Evolutionary conservation across 2,329 filamentous ascomycete species (phyloP).

Genomic region (Calonectria pseudoreteaudii): DNA sequence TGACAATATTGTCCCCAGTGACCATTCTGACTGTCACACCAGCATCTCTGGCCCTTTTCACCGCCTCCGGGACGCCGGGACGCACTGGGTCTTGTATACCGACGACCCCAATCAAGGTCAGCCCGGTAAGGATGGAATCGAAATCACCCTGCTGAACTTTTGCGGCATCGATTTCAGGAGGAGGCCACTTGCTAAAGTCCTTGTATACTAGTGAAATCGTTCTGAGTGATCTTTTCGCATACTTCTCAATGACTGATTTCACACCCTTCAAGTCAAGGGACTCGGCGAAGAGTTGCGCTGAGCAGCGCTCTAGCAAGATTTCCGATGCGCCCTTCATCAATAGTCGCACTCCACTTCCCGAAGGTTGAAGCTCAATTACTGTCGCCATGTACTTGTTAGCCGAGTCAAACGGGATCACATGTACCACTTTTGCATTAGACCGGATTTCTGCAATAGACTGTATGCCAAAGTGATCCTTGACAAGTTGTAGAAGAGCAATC

Average conservation of each 20-base stretch:
- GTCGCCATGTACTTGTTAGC: constrained; percentile 66
- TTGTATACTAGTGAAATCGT: constrained; percentile 79
- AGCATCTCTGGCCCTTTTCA: constrained; percentile 71
- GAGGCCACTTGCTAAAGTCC: constrained; percentile 78
- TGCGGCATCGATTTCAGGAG: constrained; percentile 28
- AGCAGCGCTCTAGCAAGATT: constrained; percentile 60
- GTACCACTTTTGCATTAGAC: constrained; percentile 55
- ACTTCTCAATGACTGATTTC: constrained; percentile 66
- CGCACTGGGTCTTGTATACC: constrained; percentile 78
- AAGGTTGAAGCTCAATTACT: constrained; percentile 56
- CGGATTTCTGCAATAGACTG: constrained; percentile 57
- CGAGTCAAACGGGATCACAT: constrained; percentile 66
- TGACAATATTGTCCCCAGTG: constrained; percentile 63
- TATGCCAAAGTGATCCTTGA: constrained; percentile 61
- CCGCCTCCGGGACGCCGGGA: constrained; percentile 70
- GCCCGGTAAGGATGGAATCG: constrained; percentile 54
- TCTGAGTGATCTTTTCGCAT: constrained; percentile 74
- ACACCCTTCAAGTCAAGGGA: constrained; percentile 55
- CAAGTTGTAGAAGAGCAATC: constrained; percentile 62
- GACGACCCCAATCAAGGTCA: constrained; percentile 61
- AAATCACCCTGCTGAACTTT: neutral
- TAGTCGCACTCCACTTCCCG: constrained; percentile 52
- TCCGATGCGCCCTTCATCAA: constrained; percentile 68
- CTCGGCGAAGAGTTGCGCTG: constrained; percentile 38
- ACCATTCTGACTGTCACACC: constrained; percentile 75